Evolutionary conservation across 1,284 basidiomycete genomes (phyloP).

Genomic region (Laetiporus sulphureus): DNA sequence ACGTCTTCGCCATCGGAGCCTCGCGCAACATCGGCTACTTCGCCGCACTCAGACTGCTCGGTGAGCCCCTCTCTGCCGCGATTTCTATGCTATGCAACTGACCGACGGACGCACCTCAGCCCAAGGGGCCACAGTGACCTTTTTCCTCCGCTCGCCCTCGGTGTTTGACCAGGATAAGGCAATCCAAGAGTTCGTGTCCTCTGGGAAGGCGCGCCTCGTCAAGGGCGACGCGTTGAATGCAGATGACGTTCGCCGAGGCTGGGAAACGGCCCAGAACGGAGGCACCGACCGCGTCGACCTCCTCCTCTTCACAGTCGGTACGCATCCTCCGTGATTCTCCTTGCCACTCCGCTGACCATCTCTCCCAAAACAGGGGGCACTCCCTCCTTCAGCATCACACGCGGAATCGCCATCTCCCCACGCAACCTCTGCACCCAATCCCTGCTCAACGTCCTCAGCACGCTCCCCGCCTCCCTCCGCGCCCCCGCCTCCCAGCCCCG

Average conservation of each 20-base stretch:
- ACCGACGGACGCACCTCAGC: constrained; percentile 18
- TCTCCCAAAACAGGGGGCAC: constrained; percentile 29
- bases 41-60: constrained; percentile 41
- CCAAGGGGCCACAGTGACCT: constrained; percentile 44
- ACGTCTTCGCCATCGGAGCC: constrained; percentile 46
- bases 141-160: constrained; percentile 38
- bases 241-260: constrained; percentile 38
- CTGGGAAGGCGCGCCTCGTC: constrained; percentile 38
- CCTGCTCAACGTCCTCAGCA: constrained; percentile 41
- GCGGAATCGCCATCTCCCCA: constrained; percentile 38
- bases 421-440: constrained; percentile 44
- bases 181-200: constrained; percentile 34
- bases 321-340: not conserved
- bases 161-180: constrained; percentile 39
- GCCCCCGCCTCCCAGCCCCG: constrained; percentile 31
- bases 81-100: not conserved
- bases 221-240: constrained; percentile 44
- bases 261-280: constrained; percentile 33
- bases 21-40: constrained; percentile 62
- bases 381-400: constrained; percentile 32
- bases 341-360: not conserved
- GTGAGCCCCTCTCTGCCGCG: constrained; percentile 25
- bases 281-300: constrained; percentile 31
- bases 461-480: constrained; percentile 30
- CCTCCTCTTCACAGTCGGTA: constrained; percentile 41